Percentiles rank a stretch among this genome's conserved stretches.
Conservation (phyloP, 2,329 filamentous ascomycete genomes). For the Dothistroma septosporum region DNA sequence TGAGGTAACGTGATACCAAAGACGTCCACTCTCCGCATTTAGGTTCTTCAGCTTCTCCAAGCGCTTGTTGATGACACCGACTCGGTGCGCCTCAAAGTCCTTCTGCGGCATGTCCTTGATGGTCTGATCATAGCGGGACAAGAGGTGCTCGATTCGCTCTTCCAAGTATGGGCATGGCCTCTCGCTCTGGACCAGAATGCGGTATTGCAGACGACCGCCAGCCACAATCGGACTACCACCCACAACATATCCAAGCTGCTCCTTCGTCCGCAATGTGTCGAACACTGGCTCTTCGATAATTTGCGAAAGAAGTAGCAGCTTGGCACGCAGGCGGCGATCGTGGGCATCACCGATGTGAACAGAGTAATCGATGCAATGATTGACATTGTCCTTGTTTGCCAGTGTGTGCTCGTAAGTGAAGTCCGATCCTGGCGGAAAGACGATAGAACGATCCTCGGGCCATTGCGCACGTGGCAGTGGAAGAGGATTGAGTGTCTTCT, state of each 20-base stretch:
- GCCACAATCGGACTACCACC: slow-evolving; percentile 72
- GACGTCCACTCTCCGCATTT: slow-evolving; percentile 72
- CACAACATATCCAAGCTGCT: slow-evolving; percentile 95
- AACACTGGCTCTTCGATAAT: slow-evolving; percentile 91
- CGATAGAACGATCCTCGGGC: slow-evolving; percentile 70
- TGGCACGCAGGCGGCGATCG: slow-evolving; percentile 68
- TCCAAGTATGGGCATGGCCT: slow-evolving; percentile 79
- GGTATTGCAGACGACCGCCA: slow-evolving; percentile 73
- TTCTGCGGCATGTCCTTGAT: slow-evolving; percentile 72
- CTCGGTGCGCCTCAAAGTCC: slow-evolving; percentile 87
- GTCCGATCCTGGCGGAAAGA: slow-evolving; percentile 76
- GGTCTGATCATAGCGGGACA: slow-evolving; percentile 61
- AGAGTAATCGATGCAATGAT: slow-evolving; percentile 51
- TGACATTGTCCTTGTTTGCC: slow-evolving; percentile 80
- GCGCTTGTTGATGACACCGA: slow-evolving; percentile 79
- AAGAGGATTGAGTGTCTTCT: slow-evolving; percentile 70
- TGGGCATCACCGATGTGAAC: slow-evolving; percentile 44
- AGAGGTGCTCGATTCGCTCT: slow-evolving; percentile 78
- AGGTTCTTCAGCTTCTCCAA: slow-evolving; percentile 92
- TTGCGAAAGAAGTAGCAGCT: slow-evolving; percentile 77
- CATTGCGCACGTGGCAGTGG: slow-evolving; percentile 72
- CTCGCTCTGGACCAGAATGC: slow-evolving; percentile 92
- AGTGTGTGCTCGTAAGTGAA: slow-evolving; percentile 76
- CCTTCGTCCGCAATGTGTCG: slow-evolving; percentile 90
- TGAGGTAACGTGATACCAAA: slow-evolving; percentile 79